phyloP scores from a whole-genome alignment of 2,329 filamentous ascomycete genomes.

The Verticillium alfalfae region DNA sequence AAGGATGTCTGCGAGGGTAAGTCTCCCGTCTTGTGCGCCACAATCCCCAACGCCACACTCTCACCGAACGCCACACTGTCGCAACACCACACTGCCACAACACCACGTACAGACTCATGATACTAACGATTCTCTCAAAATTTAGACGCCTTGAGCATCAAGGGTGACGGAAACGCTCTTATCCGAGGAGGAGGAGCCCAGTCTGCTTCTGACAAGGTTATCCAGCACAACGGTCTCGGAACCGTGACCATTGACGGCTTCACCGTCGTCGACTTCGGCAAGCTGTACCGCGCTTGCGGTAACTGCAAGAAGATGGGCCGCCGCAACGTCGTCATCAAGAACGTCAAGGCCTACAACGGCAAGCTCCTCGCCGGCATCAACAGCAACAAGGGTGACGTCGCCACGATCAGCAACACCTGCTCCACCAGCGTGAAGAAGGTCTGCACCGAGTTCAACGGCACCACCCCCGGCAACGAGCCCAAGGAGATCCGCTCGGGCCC shows the following conservation, averaged over 20 bases:
- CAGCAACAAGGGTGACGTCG: conserved; percentile 12
- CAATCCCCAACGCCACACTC: too few species aligned
- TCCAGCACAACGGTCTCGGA: conserved; percentile 12
- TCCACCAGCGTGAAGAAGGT: conserved; percentile 12
- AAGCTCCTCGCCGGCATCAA: conserved; percentile 13
- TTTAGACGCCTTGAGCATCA: conserved; percentile 7
- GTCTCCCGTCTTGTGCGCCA: too few species aligned
- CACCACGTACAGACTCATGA: too few species aligned
- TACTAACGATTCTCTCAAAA: too few species aligned
- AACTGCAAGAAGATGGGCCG: conserved; percentile 12
- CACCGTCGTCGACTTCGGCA: conserved; percentile 10
- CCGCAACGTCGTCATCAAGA: conserved; percentile 12
- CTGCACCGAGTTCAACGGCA: conserved; percentile 13
- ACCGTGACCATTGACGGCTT: conserved; percentile 12
- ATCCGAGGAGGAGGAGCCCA: conserved; percentile 7
- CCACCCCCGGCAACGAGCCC: conserved; percentile 11
- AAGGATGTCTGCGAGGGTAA: conserved; percentile 34
- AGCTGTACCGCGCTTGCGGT: conserved; percentile 13
- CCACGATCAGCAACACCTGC: conserved; percentile 11
- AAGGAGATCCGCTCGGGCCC: conserved; percentile 6
- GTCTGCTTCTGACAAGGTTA: conserved; percentile 9
- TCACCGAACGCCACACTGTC: too few species aligned
- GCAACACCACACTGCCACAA: too few species aligned
- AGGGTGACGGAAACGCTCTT: conserved; percentile 11
- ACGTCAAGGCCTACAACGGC: conserved; percentile 13